These are phyloP conservation scores for Monosporozyma servazzii DNA, from an alignment of 805 yeast species.

Conservation along the genomic window DNA sequence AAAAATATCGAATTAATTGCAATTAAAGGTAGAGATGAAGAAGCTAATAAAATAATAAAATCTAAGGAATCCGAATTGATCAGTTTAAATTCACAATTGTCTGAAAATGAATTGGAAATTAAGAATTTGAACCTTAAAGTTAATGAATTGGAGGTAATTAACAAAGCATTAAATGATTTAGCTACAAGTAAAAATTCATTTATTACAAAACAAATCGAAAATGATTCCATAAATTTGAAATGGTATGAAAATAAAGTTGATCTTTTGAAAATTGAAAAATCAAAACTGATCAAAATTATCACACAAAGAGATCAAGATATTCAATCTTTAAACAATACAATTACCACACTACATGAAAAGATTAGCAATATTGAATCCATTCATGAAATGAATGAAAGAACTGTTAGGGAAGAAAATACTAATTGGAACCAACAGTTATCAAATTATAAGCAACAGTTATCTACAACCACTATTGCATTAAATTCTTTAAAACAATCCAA, in stretches of 20 bases:
- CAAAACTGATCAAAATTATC: conserved; percentile 34
- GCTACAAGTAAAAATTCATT: conserved; percentile 32
- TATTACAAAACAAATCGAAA: conserved; percentile 32
- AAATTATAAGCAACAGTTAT: not conserved
- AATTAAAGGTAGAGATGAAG: not conserved
- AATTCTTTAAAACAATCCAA: not conserved
- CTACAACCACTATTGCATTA: not conserved
- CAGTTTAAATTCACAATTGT: not conserved
- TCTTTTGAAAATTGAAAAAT: conserved; percentile 5
- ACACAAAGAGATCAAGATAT: conserved; percentile 32
- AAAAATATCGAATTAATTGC: not conserved
- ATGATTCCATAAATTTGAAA: conserved; percentile 28
- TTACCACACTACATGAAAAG: conserved; percentile 28
- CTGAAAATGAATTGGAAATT: not conserved
- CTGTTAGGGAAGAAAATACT: not conserved
- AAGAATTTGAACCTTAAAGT: not conserved
- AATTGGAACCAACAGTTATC: not conserved
- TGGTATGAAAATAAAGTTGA: conserved; percentile 56
- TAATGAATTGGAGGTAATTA: conserved; percentile 21
- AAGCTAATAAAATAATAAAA: not conserved
- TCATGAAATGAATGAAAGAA: not conserved
- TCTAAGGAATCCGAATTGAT: not conserved
- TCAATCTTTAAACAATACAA: conserved; percentile 34
- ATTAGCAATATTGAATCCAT: conserved; percentile 7
- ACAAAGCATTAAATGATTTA: conserved; percentile 35